These are phyloP conservation scores for Arabidopsis arenosa DNA, from an alignment of 345 rosid genomes.

Conservation along the genomic window DNA sequence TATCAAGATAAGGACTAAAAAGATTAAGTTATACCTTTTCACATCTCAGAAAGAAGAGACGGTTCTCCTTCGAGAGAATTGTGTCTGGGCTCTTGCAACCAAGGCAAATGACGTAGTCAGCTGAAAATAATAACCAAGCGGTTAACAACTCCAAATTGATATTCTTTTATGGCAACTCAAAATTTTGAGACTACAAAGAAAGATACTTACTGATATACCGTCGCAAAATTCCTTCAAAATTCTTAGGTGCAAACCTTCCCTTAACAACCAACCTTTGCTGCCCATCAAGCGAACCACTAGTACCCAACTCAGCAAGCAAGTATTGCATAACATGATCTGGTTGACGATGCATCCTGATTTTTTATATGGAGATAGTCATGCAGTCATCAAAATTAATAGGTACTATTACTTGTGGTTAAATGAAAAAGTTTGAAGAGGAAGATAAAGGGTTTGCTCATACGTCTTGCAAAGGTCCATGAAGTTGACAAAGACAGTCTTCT, in stretches of 20 bases:
- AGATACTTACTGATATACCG: slow-evolving; percentile 84
- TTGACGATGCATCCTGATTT: slow-evolving; percentile 84
- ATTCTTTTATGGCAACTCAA: neutral
- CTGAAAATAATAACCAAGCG: slow-evolving; percentile 39
- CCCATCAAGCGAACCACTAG: slow-evolving; percentile 95
- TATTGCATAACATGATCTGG: slow-evolving; percentile 94
- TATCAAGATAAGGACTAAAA: neutral
- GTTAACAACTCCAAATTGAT: slow-evolving; percentile 7
- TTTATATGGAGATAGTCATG: slow-evolving; percentile 9
- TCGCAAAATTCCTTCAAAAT: slow-evolving; percentile 84
- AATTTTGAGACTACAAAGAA: slow-evolving; percentile 5
- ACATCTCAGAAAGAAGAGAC: slow-evolving; percentile 74
- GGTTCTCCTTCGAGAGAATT: slow-evolving; percentile 71
- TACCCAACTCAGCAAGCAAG: slow-evolving; percentile 93
- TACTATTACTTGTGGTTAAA: neutral
- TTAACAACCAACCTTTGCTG: slow-evolving; percentile 90
- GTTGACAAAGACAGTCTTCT: slow-evolving; percentile 95
- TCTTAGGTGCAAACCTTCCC: slow-evolving; percentile 92
- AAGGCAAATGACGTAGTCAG: slow-evolving; percentile 63
- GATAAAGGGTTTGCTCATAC: slow-evolving; percentile 47
- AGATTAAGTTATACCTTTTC: slow-evolving; percentile 56
- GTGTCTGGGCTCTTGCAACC: slow-evolving; percentile 81
- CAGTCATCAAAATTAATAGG: slow-evolving; percentile 8
- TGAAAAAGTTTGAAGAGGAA: slow-evolving; percentile 2
- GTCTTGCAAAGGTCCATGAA: slow-evolving; percentile 97